A percentile compares a stretch with the other conserved stretches of the same genome.
Evolutionary conservation across 1,139 yeast genomes (phyloP).

Genomic region (Yamadazyma dendronema): DNA sequence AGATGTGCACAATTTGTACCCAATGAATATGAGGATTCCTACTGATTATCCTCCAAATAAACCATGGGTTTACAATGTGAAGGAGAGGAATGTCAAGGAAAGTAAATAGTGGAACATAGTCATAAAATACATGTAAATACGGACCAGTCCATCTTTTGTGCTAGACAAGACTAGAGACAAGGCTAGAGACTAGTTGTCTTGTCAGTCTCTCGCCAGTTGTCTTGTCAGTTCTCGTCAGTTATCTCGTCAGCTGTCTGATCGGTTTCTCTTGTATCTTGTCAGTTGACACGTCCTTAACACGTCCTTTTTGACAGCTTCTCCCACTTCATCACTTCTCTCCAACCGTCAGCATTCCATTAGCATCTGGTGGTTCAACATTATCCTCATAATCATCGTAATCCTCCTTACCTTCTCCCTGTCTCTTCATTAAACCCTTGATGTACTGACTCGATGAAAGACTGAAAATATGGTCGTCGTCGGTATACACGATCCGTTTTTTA

Average conservation of each 20-base stretch:
- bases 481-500: constrained; percentile 56
- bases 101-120: too few species aligned
- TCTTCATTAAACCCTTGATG: constrained; percentile 56
- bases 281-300: too few species aligned
- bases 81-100: too few species aligned
- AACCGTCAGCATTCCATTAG: constrained; percentile 6
- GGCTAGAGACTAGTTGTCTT: too few species aligned
- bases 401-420: constrained; percentile 28
- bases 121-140: constrained; percentile 1
- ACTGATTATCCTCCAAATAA: constrained; percentile 87
- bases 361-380: constrained; percentile 34
- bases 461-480: constrained; percentile 83
- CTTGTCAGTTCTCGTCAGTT: too few species aligned
- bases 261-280: too few species aligned
- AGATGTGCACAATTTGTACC: constrained; percentile 53
- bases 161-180: too few species aligned
- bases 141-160: too few species aligned
- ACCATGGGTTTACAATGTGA: constrained; percentile 77
- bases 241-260: too few species aligned
- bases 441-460: constrained; percentile 76
- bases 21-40: constrained; percentile 81
- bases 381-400: constrained; percentile 49
- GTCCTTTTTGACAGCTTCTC: too few species aligned
- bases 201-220: too few species aligned
- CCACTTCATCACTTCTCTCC: constrained; percentile 30